phyloP scores from a whole-genome alignment of 352 stramenopile species.

The Nothophytophthora sp. region DNA sequence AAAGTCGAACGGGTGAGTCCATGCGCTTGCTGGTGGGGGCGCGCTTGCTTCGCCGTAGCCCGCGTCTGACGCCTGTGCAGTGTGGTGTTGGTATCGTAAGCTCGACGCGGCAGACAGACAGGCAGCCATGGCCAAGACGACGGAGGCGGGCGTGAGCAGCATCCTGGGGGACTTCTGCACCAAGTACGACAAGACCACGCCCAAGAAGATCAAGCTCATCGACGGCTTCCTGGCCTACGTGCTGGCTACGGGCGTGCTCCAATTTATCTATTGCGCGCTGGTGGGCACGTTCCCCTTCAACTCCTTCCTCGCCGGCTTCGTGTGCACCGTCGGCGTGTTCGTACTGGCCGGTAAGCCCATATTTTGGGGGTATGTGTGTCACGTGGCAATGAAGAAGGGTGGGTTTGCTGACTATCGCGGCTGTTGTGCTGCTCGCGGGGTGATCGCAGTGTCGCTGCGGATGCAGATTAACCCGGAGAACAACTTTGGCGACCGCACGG shows the following conservation, averaged over 20 bases:
- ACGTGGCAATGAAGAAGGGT: neutral
- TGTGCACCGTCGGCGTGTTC: slow-evolving; percentile 90
- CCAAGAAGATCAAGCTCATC: slow-evolving; percentile 90
- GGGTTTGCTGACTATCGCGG: slow-evolving; percentile 1
- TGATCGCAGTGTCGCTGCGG: slow-evolving; percentile 74
- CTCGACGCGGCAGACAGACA: neutral
- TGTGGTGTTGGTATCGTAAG: slow-evolving; percentile 12
- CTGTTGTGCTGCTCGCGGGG: neutral
- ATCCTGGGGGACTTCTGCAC: slow-evolving; percentile 68
- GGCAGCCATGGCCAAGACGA: slow-evolving; percentile 35
- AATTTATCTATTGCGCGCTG: slow-evolving; percentile 92
- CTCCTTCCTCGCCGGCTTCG: slow-evolving; percentile 91
- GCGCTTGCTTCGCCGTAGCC: too few relatives aligned
- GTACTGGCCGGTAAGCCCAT: slow-evolving; percentile 63
- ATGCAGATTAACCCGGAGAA: slow-evolving; percentile 92
- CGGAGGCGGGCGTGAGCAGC: slow-evolving; percentile 32
- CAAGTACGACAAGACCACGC: slow-evolving; percentile 85
- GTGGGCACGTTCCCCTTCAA: slow-evolving; percentile 93
- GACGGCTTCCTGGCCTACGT: slow-evolving; percentile 92
- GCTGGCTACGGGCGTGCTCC: slow-evolving; percentile 82
- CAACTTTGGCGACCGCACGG: slow-evolving; percentile 77
- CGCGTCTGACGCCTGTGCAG: neutral
- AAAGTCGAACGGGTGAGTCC: neutral
- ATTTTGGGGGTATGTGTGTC: neutral
- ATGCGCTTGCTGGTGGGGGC: too few relatives aligned